Conservation (phyloP, 1,139 yeast species). For the Yamadazyma songkhlaensis region DNA sequence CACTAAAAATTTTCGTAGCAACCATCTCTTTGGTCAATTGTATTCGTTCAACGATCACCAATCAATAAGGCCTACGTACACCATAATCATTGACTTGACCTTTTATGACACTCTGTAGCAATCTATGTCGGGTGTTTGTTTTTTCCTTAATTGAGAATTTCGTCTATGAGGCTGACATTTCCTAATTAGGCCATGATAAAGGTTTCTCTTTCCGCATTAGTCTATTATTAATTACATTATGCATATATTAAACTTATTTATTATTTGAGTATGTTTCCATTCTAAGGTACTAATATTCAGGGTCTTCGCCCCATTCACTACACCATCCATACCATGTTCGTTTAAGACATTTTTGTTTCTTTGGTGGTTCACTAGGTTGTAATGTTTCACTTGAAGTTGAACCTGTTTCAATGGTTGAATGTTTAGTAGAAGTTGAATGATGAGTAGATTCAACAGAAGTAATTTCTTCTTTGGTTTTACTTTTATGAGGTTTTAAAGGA, state of each 20-base stretch:
- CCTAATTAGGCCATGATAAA: background rate
- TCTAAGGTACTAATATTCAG: background rate
- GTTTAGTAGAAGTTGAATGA: conserved; percentile 9
- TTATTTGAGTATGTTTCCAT: too few species aligned
- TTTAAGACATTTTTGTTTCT: conserved; percentile 31
- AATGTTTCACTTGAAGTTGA: background rate
- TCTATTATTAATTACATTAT: too few species aligned
- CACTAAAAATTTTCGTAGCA: too few species aligned
- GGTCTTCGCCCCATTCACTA: conserved; percentile 25
- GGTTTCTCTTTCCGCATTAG: too few species aligned
- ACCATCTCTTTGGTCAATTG: too few species aligned
- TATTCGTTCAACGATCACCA: too few species aligned
- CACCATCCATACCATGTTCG: conserved; percentile 52
- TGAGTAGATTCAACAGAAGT: conserved; percentile 7
- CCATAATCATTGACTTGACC: too few species aligned
- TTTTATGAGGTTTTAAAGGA: conserved; percentile 28
- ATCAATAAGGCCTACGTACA: too few species aligned
- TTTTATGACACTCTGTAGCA: background rate
- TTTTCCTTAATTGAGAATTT: background rate
- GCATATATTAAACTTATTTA: too few species aligned
- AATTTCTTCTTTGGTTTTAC: conserved; percentile 2
- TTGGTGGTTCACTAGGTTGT: conserved; percentile 6
- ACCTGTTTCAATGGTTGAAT: conserved; percentile 2
- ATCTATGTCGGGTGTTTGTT: too few species aligned
- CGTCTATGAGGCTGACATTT: conserved; percentile 1